A percentile compares a stretch with the other conserved stretches of the same genome.
These are phyloP conservation scores for Blepharisma stoltei DNA, from an alignment of 73 alveolate genomes.

Conservation along the genomic window DNA sequence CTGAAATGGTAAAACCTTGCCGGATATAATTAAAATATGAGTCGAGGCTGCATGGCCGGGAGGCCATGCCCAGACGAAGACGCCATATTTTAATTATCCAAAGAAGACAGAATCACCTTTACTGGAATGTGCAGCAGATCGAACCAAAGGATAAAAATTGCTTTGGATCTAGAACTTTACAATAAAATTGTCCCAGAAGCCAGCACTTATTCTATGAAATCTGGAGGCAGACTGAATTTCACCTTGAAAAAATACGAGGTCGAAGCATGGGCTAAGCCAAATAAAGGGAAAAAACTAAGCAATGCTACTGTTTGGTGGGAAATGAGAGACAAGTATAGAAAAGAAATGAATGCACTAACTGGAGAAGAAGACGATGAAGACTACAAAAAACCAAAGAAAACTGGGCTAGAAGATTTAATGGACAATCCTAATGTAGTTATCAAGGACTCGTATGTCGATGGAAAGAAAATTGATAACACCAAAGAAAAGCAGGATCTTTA, in stretches of 20 bases:
- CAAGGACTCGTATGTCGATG: constrained; percentile 16
- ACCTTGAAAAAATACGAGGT: constrained; percentile 37
- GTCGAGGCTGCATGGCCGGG: too few species aligned
- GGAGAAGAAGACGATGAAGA: constrained; percentile 49
- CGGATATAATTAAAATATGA: too few species aligned
- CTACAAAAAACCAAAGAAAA: constrained; percentile 1
- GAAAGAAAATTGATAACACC: constrained; percentile 18
- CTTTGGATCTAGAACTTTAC: constrained; percentile 31
- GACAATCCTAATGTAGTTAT: constrained; percentile 30
- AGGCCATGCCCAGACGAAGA: too few species aligned
- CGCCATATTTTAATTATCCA: too few species aligned
- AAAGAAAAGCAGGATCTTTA: background rate
- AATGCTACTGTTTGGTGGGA: constrained; percentile 62
- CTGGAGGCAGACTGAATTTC: constrained; percentile 52
- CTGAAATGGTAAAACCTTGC: too few species aligned
- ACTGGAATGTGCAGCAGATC: constrained; percentile 46
- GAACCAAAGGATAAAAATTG: constrained; percentile 35
- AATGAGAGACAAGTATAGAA: constrained; percentile 58
- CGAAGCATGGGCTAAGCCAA: constrained; percentile 45
- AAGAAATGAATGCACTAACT: constrained; percentile 37
- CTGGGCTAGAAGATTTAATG: constrained; percentile 15
- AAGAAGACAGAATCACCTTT: constrained; percentile 30
- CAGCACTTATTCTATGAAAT: constrained; percentile 32
- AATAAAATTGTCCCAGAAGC: constrained; percentile 38
- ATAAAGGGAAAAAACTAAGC: constrained; percentile 37